phyloP scores from a whole-genome alignment of 225 moss, liverwort and hornwort genomes.

The Climacium dendroides region DNA sequence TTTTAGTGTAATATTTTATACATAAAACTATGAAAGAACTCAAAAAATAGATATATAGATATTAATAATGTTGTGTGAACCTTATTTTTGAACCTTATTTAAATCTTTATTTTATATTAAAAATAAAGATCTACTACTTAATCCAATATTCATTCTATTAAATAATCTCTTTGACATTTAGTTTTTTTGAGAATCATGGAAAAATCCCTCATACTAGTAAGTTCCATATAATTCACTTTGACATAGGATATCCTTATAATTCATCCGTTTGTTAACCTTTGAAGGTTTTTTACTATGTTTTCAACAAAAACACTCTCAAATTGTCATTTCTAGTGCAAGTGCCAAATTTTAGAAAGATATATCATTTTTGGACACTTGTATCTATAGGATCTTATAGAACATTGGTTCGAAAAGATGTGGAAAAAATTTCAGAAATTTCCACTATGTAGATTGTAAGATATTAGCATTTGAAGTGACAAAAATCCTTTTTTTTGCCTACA shows the following conservation, averaged over 20 bases:
- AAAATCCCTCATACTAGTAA: not conserved
- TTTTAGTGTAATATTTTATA: not conserved
- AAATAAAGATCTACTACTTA: not conserved
- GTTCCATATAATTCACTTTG: not conserved
- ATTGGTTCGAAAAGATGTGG: too few relatives aligned
- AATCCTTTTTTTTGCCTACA: too few relatives aligned
- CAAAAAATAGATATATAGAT: too few relatives aligned
- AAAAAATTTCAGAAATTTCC: too few relatives aligned
- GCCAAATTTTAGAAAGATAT: too few relatives aligned
- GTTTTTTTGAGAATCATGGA: not conserved
- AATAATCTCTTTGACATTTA: not conserved
- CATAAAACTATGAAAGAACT: not conserved
- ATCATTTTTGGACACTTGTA: too few relatives aligned
- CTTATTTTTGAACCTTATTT: not conserved
- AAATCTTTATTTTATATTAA: not conserved
- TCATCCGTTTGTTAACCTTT: not conserved
- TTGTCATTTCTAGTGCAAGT: too few relatives aligned
- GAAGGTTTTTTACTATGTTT: too few relatives aligned
- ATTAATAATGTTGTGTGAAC: not conserved
- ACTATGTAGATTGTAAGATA: too few relatives aligned
- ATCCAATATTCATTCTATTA: not conserved
- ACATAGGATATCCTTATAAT: not conserved
- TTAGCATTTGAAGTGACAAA: too few relatives aligned
- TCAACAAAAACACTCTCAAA: too few relatives aligned
- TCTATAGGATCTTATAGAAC: too few relatives aligned